Evolutionary conservation across 2,329 filamentous ascomycete genomes (phyloP).

Genomic region (Colletotrichum tamarilloi): DNA sequence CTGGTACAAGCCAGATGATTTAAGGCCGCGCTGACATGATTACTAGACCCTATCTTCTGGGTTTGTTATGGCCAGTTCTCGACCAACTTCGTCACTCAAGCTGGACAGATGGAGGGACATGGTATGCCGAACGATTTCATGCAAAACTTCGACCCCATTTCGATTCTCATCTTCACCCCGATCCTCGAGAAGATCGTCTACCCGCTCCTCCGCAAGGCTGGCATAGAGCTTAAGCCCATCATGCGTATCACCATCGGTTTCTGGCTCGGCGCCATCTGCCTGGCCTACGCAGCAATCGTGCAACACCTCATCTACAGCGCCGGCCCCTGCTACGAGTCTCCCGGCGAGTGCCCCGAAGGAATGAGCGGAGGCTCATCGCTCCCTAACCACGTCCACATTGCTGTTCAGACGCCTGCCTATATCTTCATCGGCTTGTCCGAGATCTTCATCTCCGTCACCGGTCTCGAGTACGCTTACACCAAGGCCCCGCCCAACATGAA

Average conservation of each 20-base stretch:
- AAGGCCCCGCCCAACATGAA: slow-evolving; percentile 79
- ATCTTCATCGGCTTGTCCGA: slow-evolving; percentile 69
- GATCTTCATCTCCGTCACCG: slow-evolving; percentile 74
- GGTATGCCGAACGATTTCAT: slow-evolving; percentile 78
- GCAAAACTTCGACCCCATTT: slow-evolving; percentile 75
- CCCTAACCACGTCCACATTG: slow-evolving; percentile 62
- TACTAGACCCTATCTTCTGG: slow-evolving; percentile 70
- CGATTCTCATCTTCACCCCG: slow-evolving; percentile 73
- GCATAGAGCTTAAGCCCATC: slow-evolving; percentile 72
- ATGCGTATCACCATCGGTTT: slow-evolving; percentile 75
- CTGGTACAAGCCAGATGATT: too few relatives aligned
- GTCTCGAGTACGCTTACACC: slow-evolving; percentile 79
- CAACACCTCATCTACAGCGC: slow-evolving; percentile 70
- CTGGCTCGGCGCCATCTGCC: slow-evolving; percentile 61
- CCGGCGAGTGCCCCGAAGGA: slow-evolving; percentile 49
- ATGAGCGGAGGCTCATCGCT: slow-evolving; percentile 44
- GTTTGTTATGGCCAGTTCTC: slow-evolving; percentile 76
- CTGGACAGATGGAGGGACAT: slow-evolving; percentile 66
- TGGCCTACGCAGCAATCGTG: slow-evolving; percentile 69
- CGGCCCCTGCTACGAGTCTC: slow-evolving; percentile 61
- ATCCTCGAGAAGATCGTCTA: slow-evolving; percentile 59
- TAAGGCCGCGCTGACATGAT: not conserved
- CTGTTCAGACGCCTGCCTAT: slow-evolving; percentile 65
- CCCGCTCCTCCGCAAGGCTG: slow-evolving; percentile 66
- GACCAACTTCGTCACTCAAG: slow-evolving; percentile 74